These are phyloP conservation scores for Dryadomyces quercus-mongolicae DNA, from an alignment of 2,329 filamentous ascomycete species.

Conservation along the genomic window DNA sequence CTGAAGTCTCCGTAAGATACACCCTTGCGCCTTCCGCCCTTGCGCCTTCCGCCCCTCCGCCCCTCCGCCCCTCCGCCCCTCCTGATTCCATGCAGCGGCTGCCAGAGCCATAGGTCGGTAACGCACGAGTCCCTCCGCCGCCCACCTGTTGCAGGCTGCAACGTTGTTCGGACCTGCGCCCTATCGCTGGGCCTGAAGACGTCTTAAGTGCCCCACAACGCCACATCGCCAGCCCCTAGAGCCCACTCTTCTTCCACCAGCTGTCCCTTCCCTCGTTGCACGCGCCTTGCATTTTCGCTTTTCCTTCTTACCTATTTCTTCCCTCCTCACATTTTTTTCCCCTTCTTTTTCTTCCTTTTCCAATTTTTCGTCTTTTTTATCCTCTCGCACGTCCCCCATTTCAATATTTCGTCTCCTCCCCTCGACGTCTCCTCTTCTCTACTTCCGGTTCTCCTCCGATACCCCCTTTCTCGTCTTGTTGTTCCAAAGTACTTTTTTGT, in stretches of 20 bases:
- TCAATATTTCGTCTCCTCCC: constrained; percentile 16
- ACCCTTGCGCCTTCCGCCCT: neutral
- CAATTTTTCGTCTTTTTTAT: neutral
- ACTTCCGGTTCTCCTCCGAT: neutral
- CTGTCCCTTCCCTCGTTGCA: neutral
- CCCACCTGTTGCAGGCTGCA: neutral
- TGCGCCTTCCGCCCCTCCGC: neutral
- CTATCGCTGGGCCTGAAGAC: neutral
- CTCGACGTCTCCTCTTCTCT: constrained; percentile 5
- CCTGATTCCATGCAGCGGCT: neutral
- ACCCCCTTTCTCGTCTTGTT: constrained; percentile 2
- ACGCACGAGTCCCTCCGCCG: neutral
- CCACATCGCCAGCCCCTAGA: constrained; percentile 1
- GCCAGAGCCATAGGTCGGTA: neutral
- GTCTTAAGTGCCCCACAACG: neutral
- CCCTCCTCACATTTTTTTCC: constrained; percentile 10
- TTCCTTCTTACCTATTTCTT: constrained; percentile 11
- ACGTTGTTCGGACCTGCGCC: neutral
- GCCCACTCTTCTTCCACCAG: neutral
- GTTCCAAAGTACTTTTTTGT: neutral
- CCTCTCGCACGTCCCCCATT: constrained; percentile 10
- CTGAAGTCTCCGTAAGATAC: constrained; percentile 4
- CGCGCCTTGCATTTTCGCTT: neutral
- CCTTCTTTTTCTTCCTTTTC: constrained; percentile 11
- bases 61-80: neutral